These are phyloP conservation scores for Colletotrichum sp. DNA, from an alignment of 2,329 filamentous ascomycete genomes.

Conservation along the genomic window DNA sequence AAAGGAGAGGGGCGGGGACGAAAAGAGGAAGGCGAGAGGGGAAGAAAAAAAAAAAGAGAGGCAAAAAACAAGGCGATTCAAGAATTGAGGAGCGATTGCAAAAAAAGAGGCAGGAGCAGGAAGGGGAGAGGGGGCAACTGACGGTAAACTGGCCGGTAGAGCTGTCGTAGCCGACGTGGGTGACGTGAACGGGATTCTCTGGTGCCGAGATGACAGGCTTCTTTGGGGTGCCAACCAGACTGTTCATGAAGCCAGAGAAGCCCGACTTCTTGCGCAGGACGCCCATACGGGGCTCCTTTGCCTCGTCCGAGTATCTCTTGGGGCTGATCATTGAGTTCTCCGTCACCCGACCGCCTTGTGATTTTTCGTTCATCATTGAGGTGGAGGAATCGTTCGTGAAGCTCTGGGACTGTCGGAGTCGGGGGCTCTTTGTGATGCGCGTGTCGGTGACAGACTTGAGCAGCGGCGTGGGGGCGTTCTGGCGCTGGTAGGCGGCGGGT, in stretches of 20 bases:
- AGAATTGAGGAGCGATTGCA: not conserved
- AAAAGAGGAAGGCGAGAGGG: constrained; percentile 7
- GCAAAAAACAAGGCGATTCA: not conserved
- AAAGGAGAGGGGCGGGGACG: not conserved
- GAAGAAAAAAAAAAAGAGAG: not conserved
- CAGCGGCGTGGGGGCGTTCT: constrained; percentile 36
- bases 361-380: constrained; percentile 54
- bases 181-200: constrained; percentile 97
- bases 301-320: constrained; percentile 84
- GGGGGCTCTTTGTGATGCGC: constrained; percentile 57
- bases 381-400: constrained; percentile 60
- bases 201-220: constrained; percentile 96
- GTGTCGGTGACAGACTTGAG: constrained; percentile 60
- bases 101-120: not conserved
- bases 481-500: constrained; percentile 31
- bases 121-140: constrained; percentile 41
- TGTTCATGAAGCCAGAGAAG: constrained; percentile 87
- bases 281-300: constrained; percentile 64
- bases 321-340: constrained; percentile 58
- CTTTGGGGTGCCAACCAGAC: constrained; percentile 81
- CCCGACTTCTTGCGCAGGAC: constrained; percentile 83
- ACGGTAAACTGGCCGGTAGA: constrained; percentile 96
- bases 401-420: constrained; percentile 70
- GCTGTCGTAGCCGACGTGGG: constrained; percentile 97
- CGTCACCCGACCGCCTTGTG: constrained; percentile 29